phyloP scores from a whole-genome alignment of 192 early-diverging fungal genomes.

The Mortierella alpina region DNA sequence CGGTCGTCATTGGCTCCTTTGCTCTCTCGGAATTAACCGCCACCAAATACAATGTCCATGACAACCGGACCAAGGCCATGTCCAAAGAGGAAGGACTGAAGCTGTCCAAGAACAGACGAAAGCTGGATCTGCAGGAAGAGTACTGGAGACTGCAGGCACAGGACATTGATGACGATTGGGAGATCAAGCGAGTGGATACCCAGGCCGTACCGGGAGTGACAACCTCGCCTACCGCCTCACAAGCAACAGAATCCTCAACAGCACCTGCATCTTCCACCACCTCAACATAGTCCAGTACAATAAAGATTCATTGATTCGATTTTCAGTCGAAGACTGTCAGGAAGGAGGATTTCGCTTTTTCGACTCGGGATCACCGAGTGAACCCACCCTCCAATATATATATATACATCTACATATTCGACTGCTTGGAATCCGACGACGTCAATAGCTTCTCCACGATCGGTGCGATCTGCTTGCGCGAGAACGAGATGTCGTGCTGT shows the following conservation, averaged over 20 bases:
- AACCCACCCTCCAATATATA: too few relatives aligned
- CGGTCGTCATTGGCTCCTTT: conserved; percentile 77
- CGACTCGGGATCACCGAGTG: too few relatives aligned
- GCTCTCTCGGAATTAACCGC: conserved; percentile 77
- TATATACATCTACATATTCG: background rate
- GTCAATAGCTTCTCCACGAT: conserved; percentile 50
- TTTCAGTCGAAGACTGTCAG: too few relatives aligned
- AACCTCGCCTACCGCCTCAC: conserved; percentile 16
- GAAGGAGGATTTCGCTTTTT: too few relatives aligned
- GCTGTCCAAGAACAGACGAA: conserved; percentile 63
- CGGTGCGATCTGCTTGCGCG: conserved; percentile 74
- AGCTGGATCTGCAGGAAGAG: conserved; percentile 77
- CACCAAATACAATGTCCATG: conserved; percentile 82
- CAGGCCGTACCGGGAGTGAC: conserved; percentile 34
- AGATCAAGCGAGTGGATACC: conserved; percentile 47
- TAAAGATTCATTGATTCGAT: background rate
- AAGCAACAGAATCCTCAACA: background rate
- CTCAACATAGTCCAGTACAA: background rate
- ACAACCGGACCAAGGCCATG: conserved; percentile 62
- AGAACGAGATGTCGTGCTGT: conserved; percentile 63
- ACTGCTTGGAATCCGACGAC: conserved; percentile 3
- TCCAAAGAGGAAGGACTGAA: conserved; percentile 68
- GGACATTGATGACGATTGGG: conserved; percentile 50
- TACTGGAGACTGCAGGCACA: conserved; percentile 65
- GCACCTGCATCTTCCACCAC: background rate